Evolutionary conservation across 805 yeast species (phyloP), one percentile per base, ranked within the genome.

Genomic region (Kluyveromyces dobzhanskii): DNA sequence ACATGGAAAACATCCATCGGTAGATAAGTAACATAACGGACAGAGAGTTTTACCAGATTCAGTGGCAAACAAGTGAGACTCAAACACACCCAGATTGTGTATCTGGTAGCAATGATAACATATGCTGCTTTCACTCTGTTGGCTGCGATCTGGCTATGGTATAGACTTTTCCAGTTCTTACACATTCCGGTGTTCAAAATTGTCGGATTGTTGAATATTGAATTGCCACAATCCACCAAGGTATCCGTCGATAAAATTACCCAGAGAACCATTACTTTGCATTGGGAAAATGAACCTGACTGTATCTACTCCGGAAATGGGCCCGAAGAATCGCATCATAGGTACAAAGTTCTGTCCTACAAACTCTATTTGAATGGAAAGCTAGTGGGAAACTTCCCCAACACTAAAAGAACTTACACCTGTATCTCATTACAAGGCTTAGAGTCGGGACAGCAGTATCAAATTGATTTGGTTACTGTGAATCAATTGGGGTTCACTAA

Each of bases 211-310:
- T 36, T 57, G 31, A 51, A 54, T 32, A 48, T 59, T 16, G 47
- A 47, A 29, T 54, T 54, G 10, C 63, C 64, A 23, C 58, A 59
- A 13, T 54, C 61, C 3, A 51, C 57, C 4, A 58, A 58, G 38
- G 54, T 58, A 4, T 58, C 64, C 2, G 55, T 59, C 17, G 64
- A 59, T 41, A 53, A 46, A 30, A 51, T 59, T n/a, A 45, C 58
- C 4, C 42, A 40, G 13, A 45, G 47, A 28, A 48, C 60, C 1
- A 49, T 59, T 6, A 54, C 61, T 3, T 41, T 59, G 11, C 61
- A 58, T 44, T 59, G 64, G 64, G 64, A 59, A 40, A 59, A 59
- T 40, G 61, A 58, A 37, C 53, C 53, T 4, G 41, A 35, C 12
- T 45, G 49, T 2, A 10, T 25, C 12, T 38, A 40, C 8, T 23